Evolutionary conservation across 768 basidiomycete genomes (phyloP).

Genomic region (Amanita polypyramis): DNA sequence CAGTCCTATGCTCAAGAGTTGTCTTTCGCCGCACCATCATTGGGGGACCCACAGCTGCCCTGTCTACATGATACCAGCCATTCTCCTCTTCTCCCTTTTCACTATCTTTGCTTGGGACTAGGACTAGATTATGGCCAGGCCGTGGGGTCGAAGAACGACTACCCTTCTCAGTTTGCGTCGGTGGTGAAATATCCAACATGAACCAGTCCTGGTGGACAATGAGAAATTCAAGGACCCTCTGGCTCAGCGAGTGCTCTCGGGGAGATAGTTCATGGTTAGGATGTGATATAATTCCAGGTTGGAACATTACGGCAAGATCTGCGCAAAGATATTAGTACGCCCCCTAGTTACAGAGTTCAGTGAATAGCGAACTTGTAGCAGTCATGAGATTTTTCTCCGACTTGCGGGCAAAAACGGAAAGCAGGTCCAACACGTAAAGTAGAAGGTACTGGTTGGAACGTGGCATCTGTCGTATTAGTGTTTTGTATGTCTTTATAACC

Average conservation of each 20-base stretch:
- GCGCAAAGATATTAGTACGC: constrained; percentile 6
- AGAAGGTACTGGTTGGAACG: constrained; percentile 91
- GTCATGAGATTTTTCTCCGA: constrained; percentile 94
- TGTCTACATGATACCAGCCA: constrained; percentile 3
- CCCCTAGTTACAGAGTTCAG: not conserved
- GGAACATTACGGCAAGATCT: constrained; percentile 97
- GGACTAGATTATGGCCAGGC: not conserved
- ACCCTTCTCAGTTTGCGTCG: constrained; percentile 24
- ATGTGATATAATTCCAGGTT: constrained; percentile 88
- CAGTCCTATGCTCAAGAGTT: constrained; percentile 5
- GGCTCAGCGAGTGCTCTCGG: constrained; percentile 77
- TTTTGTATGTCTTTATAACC: constrained; percentile 72
- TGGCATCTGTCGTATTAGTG: constrained; percentile 77
- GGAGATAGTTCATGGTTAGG: constrained; percentile 82
- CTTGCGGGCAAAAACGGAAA: constrained; percentile 91
- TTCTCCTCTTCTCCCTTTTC: not conserved
- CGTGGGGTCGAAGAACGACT: not conserved
- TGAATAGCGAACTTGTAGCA: constrained; percentile 61
- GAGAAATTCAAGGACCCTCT: constrained; percentile 87
- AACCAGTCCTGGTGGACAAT: constrained; percentile 97
- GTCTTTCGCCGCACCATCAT: constrained; percentile 4
- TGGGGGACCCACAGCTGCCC: not conserved
- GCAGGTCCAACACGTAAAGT: constrained; percentile 90
- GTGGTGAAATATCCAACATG: constrained; percentile 77
- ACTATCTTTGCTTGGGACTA: constrained; percentile 1